Base-by-base conservation (phyloP, 2,329 filamentous ascomycete species). In the Nemania sp. region DNA sequence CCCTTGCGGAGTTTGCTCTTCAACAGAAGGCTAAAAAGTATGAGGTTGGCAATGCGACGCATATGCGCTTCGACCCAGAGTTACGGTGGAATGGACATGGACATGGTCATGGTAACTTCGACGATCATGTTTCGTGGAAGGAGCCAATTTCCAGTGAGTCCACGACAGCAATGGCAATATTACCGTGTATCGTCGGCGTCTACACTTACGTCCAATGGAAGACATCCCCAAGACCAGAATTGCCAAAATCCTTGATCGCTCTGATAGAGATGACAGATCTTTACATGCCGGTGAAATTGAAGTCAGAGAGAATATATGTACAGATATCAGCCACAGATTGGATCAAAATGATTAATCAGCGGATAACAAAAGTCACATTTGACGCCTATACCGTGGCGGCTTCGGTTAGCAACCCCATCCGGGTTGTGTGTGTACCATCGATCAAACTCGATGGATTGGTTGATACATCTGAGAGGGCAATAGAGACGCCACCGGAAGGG, bases 51-150 rank as follows among this genome's bases (percentile, higher is more conserved):
- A 29, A 29, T 29, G 7, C 25, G 25, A 29, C 25, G 17, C n/a
- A n/a, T n/a, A n/a, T n/a, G n/a, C n/a, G n/a, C n/a, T n/a, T n/a
- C n/a, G n/a, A n/a, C n/a, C n/a, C n/a, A n/a, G n/a, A n/a, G n/a
- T n/a, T n/a, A n/a, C n/a, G n/a, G n/a, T n/a, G n/a, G n/a, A n/a
- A n/a, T n/a, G n/a, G n/a, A n/a, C n/a, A n/a, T n/a, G n/a, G n/a
- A n/a, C n/a, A n/a, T n/a, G n/a, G n/a, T n/a, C n/a, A n/a, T n/a
- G n/a, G n/a, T n/a, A n/a, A n/a, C n/a, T n/a, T n/a, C n/a, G n/a
- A n/a, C n/a, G n/a, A n/a, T n/a, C n/a, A n/a, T n/a, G 51, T 32
- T 32, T 29, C 17, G 18, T 59, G 51, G 57, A 50, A 32, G 34
- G 32, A 55, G 12, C 32, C 21, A 15, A 5, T 17, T 34, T 2